Base-by-base conservation (phyloP, 108 stramenopile genomes). In the Nitzschia sp. region DNA sequence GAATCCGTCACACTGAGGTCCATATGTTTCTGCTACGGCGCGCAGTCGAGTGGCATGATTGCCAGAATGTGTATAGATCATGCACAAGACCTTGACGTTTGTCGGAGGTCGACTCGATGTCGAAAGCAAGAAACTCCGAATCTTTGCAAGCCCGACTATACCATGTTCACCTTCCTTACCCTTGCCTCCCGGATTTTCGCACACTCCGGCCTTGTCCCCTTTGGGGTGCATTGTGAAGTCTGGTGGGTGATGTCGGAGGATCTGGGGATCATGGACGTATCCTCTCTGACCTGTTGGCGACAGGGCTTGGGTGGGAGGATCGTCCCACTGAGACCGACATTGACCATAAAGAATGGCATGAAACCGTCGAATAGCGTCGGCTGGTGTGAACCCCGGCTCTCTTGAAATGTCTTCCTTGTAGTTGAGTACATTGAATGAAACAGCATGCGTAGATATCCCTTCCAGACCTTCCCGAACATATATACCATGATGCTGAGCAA, bases 1-100 rank as follows among this genome's bases (percentile, higher is more conserved):
- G 51, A 88, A 84, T 10, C 91, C 91, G 67, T 93, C 91, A 67
- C 91, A 93, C 15, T 65, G 65, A 2, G 41, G 58, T 10, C 72
- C 89, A 80, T 83, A 90, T 10, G 91, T 93, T 51, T 83, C 73
- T 17, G 59, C 55, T 10, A 76, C 53, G 17, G 85, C 71, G 11
- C 53, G 63, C 24, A 73, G 12, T 0, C 38, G 57, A 38, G 6
- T 41, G 22, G n/a, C 14, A 56, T 74, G 79, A 29, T 39, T 19
- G 38, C 63, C 56, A 17, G 51, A 54, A 10, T 63, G 62, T 10
- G 57, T 63, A 61, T 73, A 73, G 8, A 73, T 67, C 65, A 73
- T 73, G 65, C 72, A 73, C 40, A 73, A 26, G 19, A 73, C 25
- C 41, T 48, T 24, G 39, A 76, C 68, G 46, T 48, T 6, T 15